A percentile compares a stretch with the other conserved stretches of the same genome.
phyloP scores from a whole-genome alignment of 495 filamentous ascomycete genomes.

The Darksidea phi region DNA sequence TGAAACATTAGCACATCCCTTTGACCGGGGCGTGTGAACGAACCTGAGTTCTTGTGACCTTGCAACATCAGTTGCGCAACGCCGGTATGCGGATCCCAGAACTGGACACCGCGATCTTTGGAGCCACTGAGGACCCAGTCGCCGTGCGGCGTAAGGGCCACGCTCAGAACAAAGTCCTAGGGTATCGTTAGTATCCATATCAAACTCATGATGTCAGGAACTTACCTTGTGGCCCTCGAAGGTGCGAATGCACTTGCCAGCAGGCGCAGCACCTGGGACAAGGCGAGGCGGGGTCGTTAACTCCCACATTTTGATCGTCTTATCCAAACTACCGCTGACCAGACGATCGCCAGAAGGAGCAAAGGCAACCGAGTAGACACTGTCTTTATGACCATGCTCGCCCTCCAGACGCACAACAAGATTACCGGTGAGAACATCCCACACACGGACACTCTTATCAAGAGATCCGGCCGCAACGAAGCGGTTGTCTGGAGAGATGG shows the following conservation, averaged over 20 bases:
- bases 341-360: conserved; percentile 41
- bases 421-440: conserved; percentile 41
- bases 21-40: neutral
- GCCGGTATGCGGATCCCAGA: conserved; percentile 48
- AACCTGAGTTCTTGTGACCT: conserved; percentile 49
- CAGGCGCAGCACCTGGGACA: conserved; percentile 33
- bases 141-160: conserved; percentile 45
- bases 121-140: conserved; percentile 45
- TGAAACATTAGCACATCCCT: conserved; percentile 5
- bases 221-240: conserved; percentile 48
- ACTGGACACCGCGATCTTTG: conserved; percentile 49
- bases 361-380: conserved; percentile 47
- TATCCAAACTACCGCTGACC: conserved; percentile 46
- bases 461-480: conserved; percentile 47
- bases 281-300: conserved; percentile 35
- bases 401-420: conserved; percentile 46
- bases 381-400: conserved; percentile 46
- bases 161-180: conserved; percentile 47
- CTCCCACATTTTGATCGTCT: conserved; percentile 51
- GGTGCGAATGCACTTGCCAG: conserved; percentile 44
- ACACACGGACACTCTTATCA: conserved; percentile 48
- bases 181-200: neutral
- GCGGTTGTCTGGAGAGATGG: conserved; percentile 46
- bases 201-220: neutral
- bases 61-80: conserved; percentile 47